Evolutionary conservation across 2,329 filamentous ascomycete species (phyloP), one percentile per base, ranked within the genome.

Genomic region (Colletotrichum orchidophilum): DNA sequence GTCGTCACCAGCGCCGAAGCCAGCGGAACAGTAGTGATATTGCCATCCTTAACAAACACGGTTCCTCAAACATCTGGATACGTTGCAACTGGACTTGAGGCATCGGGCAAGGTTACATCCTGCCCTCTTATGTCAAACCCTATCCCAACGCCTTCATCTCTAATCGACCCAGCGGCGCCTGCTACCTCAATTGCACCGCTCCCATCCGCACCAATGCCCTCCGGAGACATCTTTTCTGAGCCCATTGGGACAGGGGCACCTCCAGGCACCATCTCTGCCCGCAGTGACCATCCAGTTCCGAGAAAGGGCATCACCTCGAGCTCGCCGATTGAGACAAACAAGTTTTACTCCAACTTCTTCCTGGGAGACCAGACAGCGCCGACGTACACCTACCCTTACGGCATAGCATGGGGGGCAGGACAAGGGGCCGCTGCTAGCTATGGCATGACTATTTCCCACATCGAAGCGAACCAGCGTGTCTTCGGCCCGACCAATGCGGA

Each of bases 331-430:
- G 85, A 89, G 60, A 96, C 93, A 27, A 96, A 95, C 84, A 95
- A 94, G 77, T 95, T 95, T 79, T 94, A 93, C 75, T 87, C 91
- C 75, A 96, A 96, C 76, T 90, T 96, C 73, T 94, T 94, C 79
- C 85, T 98, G 0, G 92, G 91, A 5, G 87, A 86, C 53, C 94
- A 97, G 79, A 88, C 85, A 5, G 87, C 87, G 7, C 87, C 92
- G 0, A 86, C 91, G 0, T 97, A 92, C 81, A 91, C 93, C 0
- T 92, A 95, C 77, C 95, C 93, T 1, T 95, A 95, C 77, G 88
- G 89, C 3, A 78, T 95, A 21, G 81, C 87, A 21, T 95, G 92
- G 92, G 86, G 87, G 3, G 90, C 88, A 73, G 93, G 92, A 1
- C 82, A 83, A 66, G 91, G 90, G 12, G 83, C 84, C 26, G 86